These are phyloP conservation scores for Trypanosoma boissoni DNA, from an alignment of 208 protist species.

Conservation along the genomic window DNA sequence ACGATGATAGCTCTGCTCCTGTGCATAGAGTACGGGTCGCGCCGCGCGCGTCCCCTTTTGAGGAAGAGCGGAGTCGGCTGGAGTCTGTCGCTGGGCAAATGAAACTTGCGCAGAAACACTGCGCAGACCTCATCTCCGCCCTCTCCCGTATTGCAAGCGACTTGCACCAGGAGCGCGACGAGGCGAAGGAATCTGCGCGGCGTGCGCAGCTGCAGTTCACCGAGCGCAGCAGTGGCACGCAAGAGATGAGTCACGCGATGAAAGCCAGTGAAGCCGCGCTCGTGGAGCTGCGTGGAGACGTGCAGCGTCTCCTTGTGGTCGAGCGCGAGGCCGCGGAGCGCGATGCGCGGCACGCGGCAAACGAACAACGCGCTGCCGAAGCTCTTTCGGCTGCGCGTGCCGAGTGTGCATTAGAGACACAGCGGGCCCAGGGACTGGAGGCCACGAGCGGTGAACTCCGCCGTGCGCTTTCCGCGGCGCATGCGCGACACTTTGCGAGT, in stretches of 20 bases:
- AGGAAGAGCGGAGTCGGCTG: slow-evolving; percentile 22
- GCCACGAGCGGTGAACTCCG: slow-evolving; percentile 23
- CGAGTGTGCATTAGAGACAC: too few relatives aligned
- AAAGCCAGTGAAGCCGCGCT: slow-evolving; percentile 32
- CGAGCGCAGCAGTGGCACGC: slow-evolving; percentile 8
- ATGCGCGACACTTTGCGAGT: background rate
- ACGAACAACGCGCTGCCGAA: slow-evolving; percentile 1
- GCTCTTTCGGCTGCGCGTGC: too few relatives aligned
- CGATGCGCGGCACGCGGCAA: slow-evolving; percentile 2
- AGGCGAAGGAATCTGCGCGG: background rate
- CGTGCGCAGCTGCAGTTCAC: slow-evolving; percentile 13
- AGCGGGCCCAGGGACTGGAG: slow-evolving; percentile 26
- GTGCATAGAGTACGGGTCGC: too few relatives aligned
- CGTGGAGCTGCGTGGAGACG: slow-evolving; percentile 19
- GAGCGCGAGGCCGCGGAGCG: slow-evolving; percentile 22
- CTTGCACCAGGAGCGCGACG: slow-evolving; percentile 15
- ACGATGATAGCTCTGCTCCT: too few relatives aligned
- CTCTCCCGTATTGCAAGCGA: slow-evolving; percentile 11
- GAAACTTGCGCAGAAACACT: slow-evolving; percentile 20
- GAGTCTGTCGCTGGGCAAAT: slow-evolving; percentile 28
- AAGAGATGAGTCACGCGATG: slow-evolving; percentile 7
- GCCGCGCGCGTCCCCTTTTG: slow-evolving; percentile 20
- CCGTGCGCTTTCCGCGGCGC: background rate
- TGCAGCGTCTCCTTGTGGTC: slow-evolving; percentile 14
- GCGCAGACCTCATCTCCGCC: background rate